Percentiles rank a stretch among this genome's conserved stretches.
These are phyloP conservation scores for Rhododendron henanense DNA, from an alignment of 148 eudicot species.

Conservation along the genomic window DNA sequence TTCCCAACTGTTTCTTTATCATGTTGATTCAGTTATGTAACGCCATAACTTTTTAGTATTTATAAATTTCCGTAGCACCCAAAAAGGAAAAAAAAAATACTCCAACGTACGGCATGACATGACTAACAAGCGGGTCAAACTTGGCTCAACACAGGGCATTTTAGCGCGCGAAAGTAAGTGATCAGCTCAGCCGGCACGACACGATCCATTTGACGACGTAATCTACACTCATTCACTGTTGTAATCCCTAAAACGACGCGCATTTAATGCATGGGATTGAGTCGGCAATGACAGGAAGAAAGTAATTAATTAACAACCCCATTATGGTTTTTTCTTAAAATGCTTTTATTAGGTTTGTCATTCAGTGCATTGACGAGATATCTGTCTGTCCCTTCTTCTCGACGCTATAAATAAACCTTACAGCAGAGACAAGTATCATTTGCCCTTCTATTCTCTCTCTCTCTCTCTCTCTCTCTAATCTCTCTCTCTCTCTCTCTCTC, in stretches of 20 bases:
- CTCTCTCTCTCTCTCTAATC: too few relatives aligned
- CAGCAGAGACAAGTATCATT: too few relatives aligned
- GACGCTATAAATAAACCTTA: neutral
- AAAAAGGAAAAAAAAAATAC: too few relatives aligned
- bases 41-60: too few relatives aligned
- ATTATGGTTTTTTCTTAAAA: neutral
- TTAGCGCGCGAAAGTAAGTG: too few relatives aligned
- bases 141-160: too few relatives aligned
- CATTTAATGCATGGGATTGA: neutral
- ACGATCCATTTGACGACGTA: too few relatives aligned
- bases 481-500: neutral
- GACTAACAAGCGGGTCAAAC: too few relatives aligned
- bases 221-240: neutral
- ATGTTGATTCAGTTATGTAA: too few relatives aligned
- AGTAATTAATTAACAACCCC: neutral
- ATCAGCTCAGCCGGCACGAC: neutral
- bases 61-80: too few relatives aligned
- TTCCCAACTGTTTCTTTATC: too few relatives aligned
- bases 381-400: neutral
- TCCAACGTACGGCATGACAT: too few relatives aligned
- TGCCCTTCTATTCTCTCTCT: neutral
- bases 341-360: neutral
- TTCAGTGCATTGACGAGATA: neutral
- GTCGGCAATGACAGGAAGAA: neutral
- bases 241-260: neutral